Evolutionary conservation across 495 filamentous ascomycete species (phyloP), one percentile per base, ranked within the genome.

Genomic region (Thermothielavioides terrestris): DNA sequence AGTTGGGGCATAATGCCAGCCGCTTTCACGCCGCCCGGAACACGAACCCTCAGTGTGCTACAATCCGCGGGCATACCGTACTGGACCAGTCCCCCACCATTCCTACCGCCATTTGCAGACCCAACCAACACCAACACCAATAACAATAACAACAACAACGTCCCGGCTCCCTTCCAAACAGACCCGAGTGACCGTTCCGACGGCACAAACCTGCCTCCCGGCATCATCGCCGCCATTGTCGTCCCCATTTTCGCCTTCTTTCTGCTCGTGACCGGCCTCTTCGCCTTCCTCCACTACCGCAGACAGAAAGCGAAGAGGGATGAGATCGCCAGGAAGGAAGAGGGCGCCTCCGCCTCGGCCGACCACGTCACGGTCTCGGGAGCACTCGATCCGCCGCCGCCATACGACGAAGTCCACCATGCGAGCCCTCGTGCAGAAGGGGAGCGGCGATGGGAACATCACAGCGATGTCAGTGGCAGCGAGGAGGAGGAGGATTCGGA

Each of bases 381-480:
- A 6, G 41, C 49, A 2, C 41, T 52, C 2, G 41, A 45, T 21
- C 49, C 49, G n/a, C 49, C 49, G 9, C 49, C 49, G 41, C 49
- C 49, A 38, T 32, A 53, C n/a, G 40, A 49, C 9, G 38, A 44
- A 22, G 42, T 44, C 0, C 46, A 49, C 4, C 4, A 12, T 12
- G 34, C 12, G 12, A 15, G 3, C 9, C 45, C 6, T 2, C 4
- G 4, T 30, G 23, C 17, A 25, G n/a, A 6, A 12, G 12, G 4
- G 22, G 34, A 21, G 34, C n/a, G 21, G 6, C 11, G 36, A 18
- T 15, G 25, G 17, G 26, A 15, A 0, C 25, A 22, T 31, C 27
- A 14, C 14, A 42, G 47, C 23, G 34, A 15, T 18, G 4, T 15
- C 11, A 39, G 6, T 12, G 22, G 14, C 2, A 36, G 12, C 22